Evolutionary conservation across 2,329 filamentous ascomycete genomes (phyloP).

Genomic region (Cladosporium velox): DNA sequence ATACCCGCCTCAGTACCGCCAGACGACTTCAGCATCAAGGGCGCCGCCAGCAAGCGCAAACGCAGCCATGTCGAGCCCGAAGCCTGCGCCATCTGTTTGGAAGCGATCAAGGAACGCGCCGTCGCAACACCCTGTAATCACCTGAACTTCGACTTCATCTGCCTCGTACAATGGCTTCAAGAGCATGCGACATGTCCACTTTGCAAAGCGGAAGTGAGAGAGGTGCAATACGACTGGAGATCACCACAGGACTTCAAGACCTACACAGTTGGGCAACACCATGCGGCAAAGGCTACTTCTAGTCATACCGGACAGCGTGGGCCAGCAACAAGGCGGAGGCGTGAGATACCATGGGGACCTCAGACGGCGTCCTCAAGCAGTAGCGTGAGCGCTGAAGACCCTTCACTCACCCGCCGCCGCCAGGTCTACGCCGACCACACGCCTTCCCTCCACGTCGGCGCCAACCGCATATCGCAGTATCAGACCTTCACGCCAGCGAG

Average conservation of each 20-base stretch:
- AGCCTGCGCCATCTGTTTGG: constrained; percentile 86
- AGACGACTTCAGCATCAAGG: constrained; percentile 33
- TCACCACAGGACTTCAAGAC: constrained; percentile 58
- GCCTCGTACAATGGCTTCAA: constrained; percentile 79
- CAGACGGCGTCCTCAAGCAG: not conserved
- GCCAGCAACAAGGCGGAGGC: not conserved
- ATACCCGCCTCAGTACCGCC: not conserved
- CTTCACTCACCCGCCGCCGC: constrained; percentile 62
- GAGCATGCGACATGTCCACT: constrained; percentile 73
- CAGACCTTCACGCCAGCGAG: constrained; percentile 68
- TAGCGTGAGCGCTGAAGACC: constrained; percentile 23
- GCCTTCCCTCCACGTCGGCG: constrained; percentile 80
- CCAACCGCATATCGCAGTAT: constrained; percentile 76
- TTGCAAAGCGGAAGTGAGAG: constrained; percentile 60
- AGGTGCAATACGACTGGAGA: constrained; percentile 66
- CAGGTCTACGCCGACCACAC: constrained; percentile 71
- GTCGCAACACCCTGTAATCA: constrained; percentile 77
- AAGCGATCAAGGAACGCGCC: constrained; percentile 70
- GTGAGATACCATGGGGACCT: constrained; percentile 8
- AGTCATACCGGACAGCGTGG: not conserved
- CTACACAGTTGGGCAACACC: constrained; percentile 50
- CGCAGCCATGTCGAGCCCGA: constrained; percentile 33
- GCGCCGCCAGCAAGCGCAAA: constrained; percentile 26
- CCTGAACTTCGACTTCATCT: constrained; percentile 80
- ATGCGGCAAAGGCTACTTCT: not conserved